Conservation (phyloP, 257 asterid genomes). For the Penstemon newberryi region DNA sequence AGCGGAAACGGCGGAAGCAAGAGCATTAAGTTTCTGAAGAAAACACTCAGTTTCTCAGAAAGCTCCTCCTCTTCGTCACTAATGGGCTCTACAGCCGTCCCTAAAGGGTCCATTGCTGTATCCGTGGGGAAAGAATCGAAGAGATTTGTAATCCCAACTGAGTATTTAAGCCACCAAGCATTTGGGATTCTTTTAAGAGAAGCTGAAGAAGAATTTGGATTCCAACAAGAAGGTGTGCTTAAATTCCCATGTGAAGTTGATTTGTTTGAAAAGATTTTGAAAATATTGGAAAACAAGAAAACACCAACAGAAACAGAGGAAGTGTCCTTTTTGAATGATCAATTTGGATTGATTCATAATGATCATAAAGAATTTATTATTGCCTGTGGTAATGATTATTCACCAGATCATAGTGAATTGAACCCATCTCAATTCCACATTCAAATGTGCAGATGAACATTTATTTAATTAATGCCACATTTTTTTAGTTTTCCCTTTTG, state of each 20-base stretch:
- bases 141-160: conserved; percentile 69
- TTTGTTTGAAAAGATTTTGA: conserved; percentile 53
- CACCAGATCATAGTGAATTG: conserved; percentile 27
- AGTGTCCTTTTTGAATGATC: conserved; percentile 25
- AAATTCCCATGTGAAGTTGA: conserved; percentile 68
- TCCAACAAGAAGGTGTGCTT: conserved; percentile 76
- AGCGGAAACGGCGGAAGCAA: conserved; percentile 21
- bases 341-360: not conserved
- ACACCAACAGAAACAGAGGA: conserved; percentile 23
- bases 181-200: conserved; percentile 62
- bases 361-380: conserved; percentile 21
- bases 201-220: conserved; percentile 87
- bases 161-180: conserved; percentile 57
- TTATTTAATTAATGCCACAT: not conserved
- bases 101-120: conserved; percentile 77
- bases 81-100: conserved; percentile 29
- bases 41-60: conserved; percentile 74
- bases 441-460: conserved; percentile 44
- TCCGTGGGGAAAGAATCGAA: conserved; percentile 62
- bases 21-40: conserved; percentile 76
- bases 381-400: conserved; percentile 22
- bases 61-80: conserved; percentile 20
- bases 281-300: conserved; percentile 49
- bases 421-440: conserved; percentile 34
- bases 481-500: not conserved